These are phyloP conservation scores for Psilocybe tampanensis DNA, from an alignment of 768 basidiomycete species.

Conservation along the genomic window DNA sequence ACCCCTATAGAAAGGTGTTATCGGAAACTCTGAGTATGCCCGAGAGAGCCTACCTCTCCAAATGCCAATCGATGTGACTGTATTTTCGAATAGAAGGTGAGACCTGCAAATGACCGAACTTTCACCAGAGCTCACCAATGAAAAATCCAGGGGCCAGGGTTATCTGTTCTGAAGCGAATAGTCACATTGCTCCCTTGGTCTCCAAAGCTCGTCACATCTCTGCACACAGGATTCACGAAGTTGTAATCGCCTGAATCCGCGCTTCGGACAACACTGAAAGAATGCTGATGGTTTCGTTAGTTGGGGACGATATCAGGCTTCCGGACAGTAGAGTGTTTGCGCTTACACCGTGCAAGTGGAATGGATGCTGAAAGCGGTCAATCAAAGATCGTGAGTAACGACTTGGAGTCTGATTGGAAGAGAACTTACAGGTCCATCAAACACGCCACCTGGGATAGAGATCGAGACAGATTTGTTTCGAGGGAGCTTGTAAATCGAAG, in stretches of 20 bases:
- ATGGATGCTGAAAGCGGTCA: constrained; percentile 30
- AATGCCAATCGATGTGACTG: constrained; percentile 58
- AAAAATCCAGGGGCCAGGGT: constrained; percentile 53
- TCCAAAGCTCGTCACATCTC: constrained; percentile 37
- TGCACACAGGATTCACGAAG: constrained; percentile 41
- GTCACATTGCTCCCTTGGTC: constrained; percentile 37
- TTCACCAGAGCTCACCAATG: constrained; percentile 38
- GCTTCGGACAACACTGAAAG: constrained; percentile 47
- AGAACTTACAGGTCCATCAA: constrained; percentile 34
- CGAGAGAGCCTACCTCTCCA: constrained; percentile 31
- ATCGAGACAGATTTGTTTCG: constrained; percentile 42
- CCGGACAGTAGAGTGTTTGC: background rate
- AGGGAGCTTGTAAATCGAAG: constrained; percentile 48
- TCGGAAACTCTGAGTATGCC: too few species aligned
- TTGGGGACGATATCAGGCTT: too few species aligned
- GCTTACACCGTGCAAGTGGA: constrained; percentile 39
- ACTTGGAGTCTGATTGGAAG: background rate
- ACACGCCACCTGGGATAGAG: constrained; percentile 30
- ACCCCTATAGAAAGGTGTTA: constrained; percentile 22
- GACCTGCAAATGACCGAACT: background rate
- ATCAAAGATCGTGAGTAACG: background rate
- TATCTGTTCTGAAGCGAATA: constrained; percentile 53
- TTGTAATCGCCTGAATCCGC: constrained; percentile 40
- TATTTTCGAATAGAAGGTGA: background rate
- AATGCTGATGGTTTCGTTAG: constrained; percentile 29